These are phyloP conservation scores for Claviceps monticola DNA, from an alignment of 2,329 filamentous ascomycete species.

Conservation along the genomic window DNA sequence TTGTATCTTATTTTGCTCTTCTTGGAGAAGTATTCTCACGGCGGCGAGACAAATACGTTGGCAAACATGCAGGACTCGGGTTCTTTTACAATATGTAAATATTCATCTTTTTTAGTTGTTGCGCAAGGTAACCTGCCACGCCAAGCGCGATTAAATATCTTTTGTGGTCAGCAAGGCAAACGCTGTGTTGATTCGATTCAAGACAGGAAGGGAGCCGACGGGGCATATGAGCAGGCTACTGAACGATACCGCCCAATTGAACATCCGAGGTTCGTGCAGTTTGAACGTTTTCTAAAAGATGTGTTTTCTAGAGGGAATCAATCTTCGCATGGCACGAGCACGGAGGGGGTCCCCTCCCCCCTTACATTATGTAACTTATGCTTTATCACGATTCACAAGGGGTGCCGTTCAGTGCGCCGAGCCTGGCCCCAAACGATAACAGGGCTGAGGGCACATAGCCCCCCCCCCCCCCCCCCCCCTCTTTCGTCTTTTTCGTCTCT, in stretches of 20 bases:
- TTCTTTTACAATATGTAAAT: not conserved
- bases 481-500: not conserved
- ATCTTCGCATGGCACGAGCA: not conserved
- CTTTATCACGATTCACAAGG: slow-evolving; percentile 2
- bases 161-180: not conserved
- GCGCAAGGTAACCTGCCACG: not conserved
- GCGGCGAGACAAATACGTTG: not conserved
- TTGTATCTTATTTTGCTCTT: not conserved
- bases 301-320: too few species aligned
- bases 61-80: not conserved
- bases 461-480: slow-evolving; percentile 5
- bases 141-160: not conserved
- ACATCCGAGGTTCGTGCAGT: too few species aligned
- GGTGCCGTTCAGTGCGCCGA: slow-evolving; percentile 3
- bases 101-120: not conserved
- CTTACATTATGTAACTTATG: not conserved
- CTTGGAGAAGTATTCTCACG: not conserved
- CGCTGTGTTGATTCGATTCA: not conserved
- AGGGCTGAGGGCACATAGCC: not conserved
- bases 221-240: not conserved
- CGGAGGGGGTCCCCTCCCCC: not conserved
- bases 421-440: slow-evolving; percentile 1
- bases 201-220: not conserved
- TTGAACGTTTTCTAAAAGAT: too few species aligned
- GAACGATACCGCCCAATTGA: not conserved